Evolutionary conservation across 495 filamentous ascomycete genomes (phyloP).

Genomic region (Neurospora sp.): DNA sequence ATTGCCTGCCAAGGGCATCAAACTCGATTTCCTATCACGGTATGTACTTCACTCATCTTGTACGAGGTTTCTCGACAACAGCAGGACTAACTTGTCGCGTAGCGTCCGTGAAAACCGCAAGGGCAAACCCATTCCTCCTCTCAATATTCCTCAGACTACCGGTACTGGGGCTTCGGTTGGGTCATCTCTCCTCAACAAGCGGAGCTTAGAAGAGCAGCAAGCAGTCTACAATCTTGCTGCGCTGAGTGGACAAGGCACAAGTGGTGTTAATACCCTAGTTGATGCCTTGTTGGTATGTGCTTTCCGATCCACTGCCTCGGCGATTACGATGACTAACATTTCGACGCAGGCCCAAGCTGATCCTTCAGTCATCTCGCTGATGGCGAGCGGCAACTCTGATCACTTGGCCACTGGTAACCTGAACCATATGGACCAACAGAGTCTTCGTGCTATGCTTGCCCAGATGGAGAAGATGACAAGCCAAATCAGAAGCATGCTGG

Average conservation of each 20-base stretch:
- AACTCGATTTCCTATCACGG: slow-evolving; percentile 61
- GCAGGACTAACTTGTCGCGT: slow-evolving; percentile 5
- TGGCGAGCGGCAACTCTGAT: slow-evolving; percentile 23
- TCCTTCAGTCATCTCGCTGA: slow-evolving; percentile 20
- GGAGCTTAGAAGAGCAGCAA: slow-evolving; percentile 35
- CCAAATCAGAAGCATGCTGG: slow-evolving; percentile 7
- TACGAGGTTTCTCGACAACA: neutral
- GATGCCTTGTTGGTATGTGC: slow-evolving; percentile 36
- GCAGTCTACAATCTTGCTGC: slow-evolving; percentile 47
- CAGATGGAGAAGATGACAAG: slow-evolving; percentile 16
- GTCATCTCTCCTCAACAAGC: slow-evolving; percentile 6
- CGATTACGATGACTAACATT: neutral
- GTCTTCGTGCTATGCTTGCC: slow-evolving; percentile 26
- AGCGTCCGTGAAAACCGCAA: slow-evolving; percentile 29
- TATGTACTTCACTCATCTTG: slow-evolving; percentile 21
- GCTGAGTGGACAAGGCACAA: slow-evolving; percentile 23
- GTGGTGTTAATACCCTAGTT: slow-evolving; percentile 26
- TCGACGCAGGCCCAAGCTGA: slow-evolving; percentile 12
- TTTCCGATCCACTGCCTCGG: slow-evolving; percentile 2
- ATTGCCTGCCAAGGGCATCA: slow-evolving; percentile 63
- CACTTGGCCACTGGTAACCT: slow-evolving; percentile 17
- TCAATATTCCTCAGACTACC: slow-evolving; percentile 5
- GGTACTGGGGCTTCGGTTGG: neutral
- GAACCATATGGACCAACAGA: slow-evolving; percentile 21
- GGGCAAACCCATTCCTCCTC: slow-evolving; percentile 13